Base-by-base conservation (phyloP, 805 yeast genomes). In the Isabelozyma pseudorhagii region DNA sequence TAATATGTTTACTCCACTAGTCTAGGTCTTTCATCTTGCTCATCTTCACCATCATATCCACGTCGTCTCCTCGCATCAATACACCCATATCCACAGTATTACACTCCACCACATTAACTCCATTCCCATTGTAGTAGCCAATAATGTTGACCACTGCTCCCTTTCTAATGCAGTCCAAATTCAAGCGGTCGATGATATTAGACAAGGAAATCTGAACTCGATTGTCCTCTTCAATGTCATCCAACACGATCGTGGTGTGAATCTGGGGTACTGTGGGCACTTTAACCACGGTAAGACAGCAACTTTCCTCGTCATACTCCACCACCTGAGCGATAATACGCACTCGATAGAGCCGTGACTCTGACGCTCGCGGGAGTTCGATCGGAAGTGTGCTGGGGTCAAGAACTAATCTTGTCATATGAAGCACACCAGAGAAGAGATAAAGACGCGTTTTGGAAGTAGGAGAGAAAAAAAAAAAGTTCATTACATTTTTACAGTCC, bases 91-190 rank as follows among this genome's bases (percentile, higher is more conserved):
- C 56, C 6, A 66, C 43, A 15, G 54, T 49, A 34, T 42, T 40
- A 46, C 71, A 63, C 46, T 59, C 63, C 25, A 66, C 47, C 8
- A 62, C 68, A 14, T 48, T 54, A 11, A 68, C 40, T 2, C 27
- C 42, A 0, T 38, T 18, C 2, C 77, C 76, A 50, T 72, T 59
- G 53, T 60, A 71, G 45, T 54, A 60, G 1, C 69, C 75, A 40
- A 60, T 59, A 9, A 70, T 45, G 38, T 60, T 63, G 2, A 72
- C 66, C 6, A 66, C 49, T 25, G 60, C 48, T 2, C 75, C 76
- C 31, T 27, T 15, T 46, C 48, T 43, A 46, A 51, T 13, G n/a
- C 43, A 31, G 18, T 49, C 49, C n/a, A 42, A 36, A 42, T 46
- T 45, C n/a, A 61, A 43, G 8, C 43, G 21, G 31, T 51, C 53